Percentiles rank a stretch among this genome's conserved stretches.
Evolutionary conservation across 441 rosid genomes (phyloP).

Genomic region (Viola pubescens): DNA sequence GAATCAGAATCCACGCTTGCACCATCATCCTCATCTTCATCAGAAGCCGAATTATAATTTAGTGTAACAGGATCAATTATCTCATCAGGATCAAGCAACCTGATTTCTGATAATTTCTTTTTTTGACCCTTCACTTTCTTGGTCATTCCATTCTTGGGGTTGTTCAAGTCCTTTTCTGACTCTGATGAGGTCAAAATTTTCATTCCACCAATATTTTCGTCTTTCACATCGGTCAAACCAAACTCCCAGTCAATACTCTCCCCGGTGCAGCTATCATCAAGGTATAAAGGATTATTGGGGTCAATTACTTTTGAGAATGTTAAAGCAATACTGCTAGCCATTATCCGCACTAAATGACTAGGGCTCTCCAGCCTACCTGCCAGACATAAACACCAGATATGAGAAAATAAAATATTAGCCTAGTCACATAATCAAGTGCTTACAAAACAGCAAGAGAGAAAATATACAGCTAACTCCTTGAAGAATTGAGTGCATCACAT

Average conservation of each 20-base stretch:
- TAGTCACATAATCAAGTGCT: conserved; percentile 19
- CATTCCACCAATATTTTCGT: conserved; percentile 27
- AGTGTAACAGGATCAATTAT: conserved; percentile 73
- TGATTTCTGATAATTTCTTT: conserved; percentile 38
- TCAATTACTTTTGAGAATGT: conserved; percentile 80
- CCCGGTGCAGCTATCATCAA: conserved; percentile 67
- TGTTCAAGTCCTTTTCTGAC: conserved; percentile 25
- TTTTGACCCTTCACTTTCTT: conserved; percentile 32
- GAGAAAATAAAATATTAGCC: conserved; percentile 8
- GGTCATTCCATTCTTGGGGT: conserved; percentile 20
- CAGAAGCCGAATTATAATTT: conserved; percentile 50
- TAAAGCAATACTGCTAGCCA: conserved; percentile 84
- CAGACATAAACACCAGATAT: conserved; percentile 25
- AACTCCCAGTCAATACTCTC: conserved; percentile 84
- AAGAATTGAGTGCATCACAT: conserved; percentile 79
- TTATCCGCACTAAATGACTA: conserved; percentile 62
- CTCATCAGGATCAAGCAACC: conserved; percentile 79
- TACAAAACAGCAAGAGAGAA: conserved; percentile 18
- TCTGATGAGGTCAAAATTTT: conserved; percentile 29
- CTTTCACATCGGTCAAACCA: conserved; percentile 37
- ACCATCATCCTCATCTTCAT: conserved; percentile 46
- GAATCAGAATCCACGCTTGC: conserved; percentile 61
- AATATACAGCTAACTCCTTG: conserved; percentile 88
- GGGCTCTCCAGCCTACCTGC: conserved; percentile 96
- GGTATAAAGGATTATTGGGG: conserved; percentile 81